These are phyloP conservation scores for Mycosphaerella sp. DNA, from an alignment of 2,329 filamentous ascomycete genomes.

Conservation along the genomic window DNA sequence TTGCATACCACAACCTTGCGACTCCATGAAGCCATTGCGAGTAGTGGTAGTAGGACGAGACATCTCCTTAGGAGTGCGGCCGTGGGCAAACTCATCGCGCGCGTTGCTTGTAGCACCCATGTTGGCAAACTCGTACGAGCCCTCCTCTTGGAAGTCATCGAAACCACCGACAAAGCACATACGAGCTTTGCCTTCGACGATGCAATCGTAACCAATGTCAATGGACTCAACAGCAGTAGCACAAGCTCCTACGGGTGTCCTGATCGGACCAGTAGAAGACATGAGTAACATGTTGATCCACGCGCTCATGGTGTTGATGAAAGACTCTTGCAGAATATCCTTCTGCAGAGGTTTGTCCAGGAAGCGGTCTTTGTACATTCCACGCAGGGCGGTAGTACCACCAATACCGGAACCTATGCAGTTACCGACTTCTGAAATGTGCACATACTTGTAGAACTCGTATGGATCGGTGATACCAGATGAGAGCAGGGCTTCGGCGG, in stretches of 20 bases:
- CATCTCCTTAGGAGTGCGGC: conserved; percentile 94
- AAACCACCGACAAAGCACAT: conserved; percentile 98
- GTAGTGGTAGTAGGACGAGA: conserved; percentile 96
- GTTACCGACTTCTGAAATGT: conserved; percentile 96
- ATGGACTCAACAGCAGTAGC: conserved; percentile 96
- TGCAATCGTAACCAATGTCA: conserved; percentile 97
- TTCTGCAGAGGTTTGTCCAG: conserved; percentile 97
- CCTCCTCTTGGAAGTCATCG: conserved; percentile 98
- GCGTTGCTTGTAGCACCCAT: conserved; percentile 99
- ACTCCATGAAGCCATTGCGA: conserved; percentile 98
- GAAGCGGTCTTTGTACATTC: conserved; percentile 98
- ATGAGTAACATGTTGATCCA: conserved; percentile 99
- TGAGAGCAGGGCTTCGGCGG: conserved; percentile 81
- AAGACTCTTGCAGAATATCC: conserved; percentile 97
- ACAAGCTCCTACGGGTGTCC: conserved; percentile 96
- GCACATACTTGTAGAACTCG: conserved; percentile 99
- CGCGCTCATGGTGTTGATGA: conserved; percentile 99
- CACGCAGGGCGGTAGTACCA: conserved; percentile 82
- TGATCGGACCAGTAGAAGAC: conserved; percentile 95
- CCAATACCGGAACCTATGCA: conserved; percentile 98
- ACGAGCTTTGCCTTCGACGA: conserved; percentile 95
- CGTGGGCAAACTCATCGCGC: conserved; percentile 90
- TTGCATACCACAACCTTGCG: conserved; percentile 96
- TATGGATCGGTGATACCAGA: conserved; percentile 98
- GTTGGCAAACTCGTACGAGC: conserved; percentile 99